phyloP scores from a whole-genome alignment of 2,329 filamentous ascomycete genomes.

The Lasiodiplodia hormozganensis region DNA sequence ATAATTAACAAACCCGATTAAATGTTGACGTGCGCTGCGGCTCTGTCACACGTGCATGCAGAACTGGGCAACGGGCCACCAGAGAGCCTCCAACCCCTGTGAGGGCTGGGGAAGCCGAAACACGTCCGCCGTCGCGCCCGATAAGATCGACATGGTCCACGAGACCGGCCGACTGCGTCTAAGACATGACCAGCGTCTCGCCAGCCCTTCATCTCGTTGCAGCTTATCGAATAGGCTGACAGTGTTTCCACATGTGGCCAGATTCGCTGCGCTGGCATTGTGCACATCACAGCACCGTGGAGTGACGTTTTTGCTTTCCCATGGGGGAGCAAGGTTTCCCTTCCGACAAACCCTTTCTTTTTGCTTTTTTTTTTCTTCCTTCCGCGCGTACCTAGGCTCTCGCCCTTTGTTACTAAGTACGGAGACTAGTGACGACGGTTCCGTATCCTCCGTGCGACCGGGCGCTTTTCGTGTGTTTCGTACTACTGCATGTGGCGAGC shows the following conservation, averaged over 20 bases:
- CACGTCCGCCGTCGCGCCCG: background rate
- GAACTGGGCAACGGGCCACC: background rate
- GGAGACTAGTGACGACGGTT: background rate
- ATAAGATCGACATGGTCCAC: slow-evolving; percentile 1
- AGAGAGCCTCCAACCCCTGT: background rate
- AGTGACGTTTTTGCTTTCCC: slow-evolving; percentile 9
- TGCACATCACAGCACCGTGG: background rate
- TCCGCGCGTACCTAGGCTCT: background rate
- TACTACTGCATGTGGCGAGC: background rate
- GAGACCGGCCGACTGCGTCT: background rate
- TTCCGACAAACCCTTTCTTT: background rate
- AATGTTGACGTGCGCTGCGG: slow-evolving; percentile 1
- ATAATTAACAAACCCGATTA: background rate
- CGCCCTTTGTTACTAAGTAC: background rate
- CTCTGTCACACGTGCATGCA: slow-evolving; percentile 12
- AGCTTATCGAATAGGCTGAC: background rate
- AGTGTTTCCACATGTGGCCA: slow-evolving; percentile 6
- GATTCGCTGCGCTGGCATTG: background rate
- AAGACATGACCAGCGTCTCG: background rate
- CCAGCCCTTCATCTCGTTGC: background rate
- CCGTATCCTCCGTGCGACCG: background rate
- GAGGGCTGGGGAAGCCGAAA: slow-evolving; percentile 5
- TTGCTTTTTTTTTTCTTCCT: background rate
- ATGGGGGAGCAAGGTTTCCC: background rate
- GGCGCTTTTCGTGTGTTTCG: background rate